Percentiles rank a stretch among this genome's conserved stretches.
phyloP scores from a whole-genome alignment of 768 basidiomycete genomes.

The Kwoniella pini region DNA sequence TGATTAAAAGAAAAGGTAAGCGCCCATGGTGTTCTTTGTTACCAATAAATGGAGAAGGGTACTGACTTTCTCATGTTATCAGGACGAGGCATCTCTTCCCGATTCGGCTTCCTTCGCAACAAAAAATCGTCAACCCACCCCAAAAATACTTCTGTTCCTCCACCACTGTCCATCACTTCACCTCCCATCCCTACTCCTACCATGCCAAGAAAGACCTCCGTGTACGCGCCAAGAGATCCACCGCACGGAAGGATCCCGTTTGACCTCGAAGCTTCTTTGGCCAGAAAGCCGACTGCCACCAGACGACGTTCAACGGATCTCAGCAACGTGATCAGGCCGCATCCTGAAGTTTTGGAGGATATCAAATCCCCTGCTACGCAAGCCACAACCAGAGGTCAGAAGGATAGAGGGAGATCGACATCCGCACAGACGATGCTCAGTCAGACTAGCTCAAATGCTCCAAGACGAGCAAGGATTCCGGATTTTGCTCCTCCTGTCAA shows the following conservation, averaged over 20 bases:
- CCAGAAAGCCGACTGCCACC: constrained; percentile 10
- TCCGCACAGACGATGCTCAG: constrained; percentile 27
- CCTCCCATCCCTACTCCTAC: constrained; percentile 14
- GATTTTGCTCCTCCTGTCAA: constrained; percentile 23
- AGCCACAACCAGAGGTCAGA: neutral
- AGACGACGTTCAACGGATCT: constrained; percentile 31
- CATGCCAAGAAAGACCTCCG: constrained; percentile 27
- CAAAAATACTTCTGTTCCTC: neutral
- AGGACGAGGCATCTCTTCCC: constrained; percentile 11
- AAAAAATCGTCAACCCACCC: constrained; percentile 2
- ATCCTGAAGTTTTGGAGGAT: constrained; percentile 18
- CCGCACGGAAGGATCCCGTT: constrained; percentile 10
- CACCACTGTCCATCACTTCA: neutral
- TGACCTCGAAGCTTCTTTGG: constrained; percentile 22
- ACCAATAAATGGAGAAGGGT: no score
- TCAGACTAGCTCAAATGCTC: constrained; percentile 5
- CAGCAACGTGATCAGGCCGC: constrained; percentile 18
- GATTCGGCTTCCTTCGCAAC: constrained; percentile 25
- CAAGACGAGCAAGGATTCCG: constrained; percentile 16
- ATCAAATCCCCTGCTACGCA: neutral
- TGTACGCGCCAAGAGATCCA: constrained; percentile 23
- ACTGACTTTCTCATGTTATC: neutral
- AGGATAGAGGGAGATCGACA: constrained; percentile 27
- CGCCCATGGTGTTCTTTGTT: no score
- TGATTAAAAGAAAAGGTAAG: constrained; percentile 29